Base-by-base conservation (phyloP, 2,329 filamentous ascomycete species). In the Nemania sp. region DNA sequence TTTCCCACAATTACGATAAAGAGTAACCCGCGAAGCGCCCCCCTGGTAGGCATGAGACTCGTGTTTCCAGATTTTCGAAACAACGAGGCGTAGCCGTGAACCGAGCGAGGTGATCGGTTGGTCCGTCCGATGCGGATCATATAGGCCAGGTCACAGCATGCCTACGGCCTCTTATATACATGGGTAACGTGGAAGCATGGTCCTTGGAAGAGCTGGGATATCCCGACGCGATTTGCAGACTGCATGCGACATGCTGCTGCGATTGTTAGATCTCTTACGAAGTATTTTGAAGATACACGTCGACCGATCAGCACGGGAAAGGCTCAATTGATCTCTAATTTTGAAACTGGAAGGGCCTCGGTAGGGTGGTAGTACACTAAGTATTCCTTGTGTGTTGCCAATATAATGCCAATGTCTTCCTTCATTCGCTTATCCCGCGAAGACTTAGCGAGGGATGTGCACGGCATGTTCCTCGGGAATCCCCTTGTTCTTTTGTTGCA, bases 61-160 rank as follows among this genome's bases (percentile, higher is more conserved):
- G 31, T 41, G 24, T 52, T 28, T 8, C 28, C 12, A 43, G 37
- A 49, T 53, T 44, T 33, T 30, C 44, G 44, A 53, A 43, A 20
- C 12, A 36, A 47, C 42, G 26, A 39, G 30, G 41, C 43, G 52
- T 41, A 44, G 42, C 24, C 39, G 26, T 6, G 47, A 46, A 43
- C 42, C 48, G 9, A 34, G 44, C 31, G 5, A 14, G 6, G 6
- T 22, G 22, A n/a, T 41, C 6, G 19, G 26, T 43, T 41, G 44
- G 53, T 30, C 42, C 40, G 19, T 37, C 22, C 17, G 17, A 30
- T 52, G 53, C 24, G 39, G 49, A 49, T 44, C 39, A 52, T 39
- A 24, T 39, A 41, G 43, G 23, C 39, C 24, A 17, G 36, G 36
- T 37, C 42, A 43, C 31, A 22, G 20, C 36, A 43, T 48, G 34